A percentile compares a stretch with the other conserved stretches of the same genome.
Conservation (phyloP, 2,329 filamentous ascomycete species). For the Escovopsis sp. region DNA sequence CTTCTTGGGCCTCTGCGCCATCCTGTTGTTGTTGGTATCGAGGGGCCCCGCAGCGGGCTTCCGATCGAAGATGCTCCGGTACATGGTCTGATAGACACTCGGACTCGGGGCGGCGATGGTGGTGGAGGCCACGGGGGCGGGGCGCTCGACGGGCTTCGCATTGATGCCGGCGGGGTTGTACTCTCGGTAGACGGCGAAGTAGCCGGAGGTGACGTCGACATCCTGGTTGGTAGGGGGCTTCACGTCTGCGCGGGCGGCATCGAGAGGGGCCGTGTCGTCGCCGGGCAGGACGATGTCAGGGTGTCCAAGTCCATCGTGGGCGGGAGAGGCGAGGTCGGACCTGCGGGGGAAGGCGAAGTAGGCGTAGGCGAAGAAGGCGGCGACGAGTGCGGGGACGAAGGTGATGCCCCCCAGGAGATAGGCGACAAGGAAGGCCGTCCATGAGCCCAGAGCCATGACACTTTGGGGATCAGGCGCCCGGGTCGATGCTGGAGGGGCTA, state of each 20-base stretch:
- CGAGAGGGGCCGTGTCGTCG: constrained; percentile 52
- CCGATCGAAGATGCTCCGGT: constrained; percentile 85
- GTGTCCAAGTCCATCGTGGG: constrained; percentile 12
- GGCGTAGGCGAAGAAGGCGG: constrained; percentile 46
- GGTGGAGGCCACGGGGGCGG: constrained; percentile 60
- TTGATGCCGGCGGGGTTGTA: constrained; percentile 86
- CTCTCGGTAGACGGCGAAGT: constrained; percentile 89
- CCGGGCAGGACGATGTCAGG: constrained; percentile 37
- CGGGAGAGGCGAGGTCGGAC: constrained; percentile 21
- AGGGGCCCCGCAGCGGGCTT: constrained; percentile 37
- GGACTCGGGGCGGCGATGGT: constrained; percentile 68
- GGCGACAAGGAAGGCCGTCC: constrained; percentile 49
- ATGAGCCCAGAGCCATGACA: constrained; percentile 30
- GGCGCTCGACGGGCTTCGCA: constrained; percentile 78
- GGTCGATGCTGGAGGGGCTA: not conserved
- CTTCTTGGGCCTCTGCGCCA: constrained; percentile 41
- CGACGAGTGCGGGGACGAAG: constrained; percentile 61
- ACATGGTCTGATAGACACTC: constrained; percentile 97
- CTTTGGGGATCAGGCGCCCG: not conserved
- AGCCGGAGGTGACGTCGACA: constrained; percentile 71
- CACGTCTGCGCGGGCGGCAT: constrained; percentile 39
- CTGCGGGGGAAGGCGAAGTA: constrained; percentile 51
- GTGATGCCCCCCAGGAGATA: constrained; percentile 82
- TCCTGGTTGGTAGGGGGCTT: constrained; percentile 43
- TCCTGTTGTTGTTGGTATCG: constrained; percentile 32